These are phyloP conservation scores for Dendrobium nobile DNA, from an alignment of 106 monocot genomes.

Conservation along the genomic window DNA sequence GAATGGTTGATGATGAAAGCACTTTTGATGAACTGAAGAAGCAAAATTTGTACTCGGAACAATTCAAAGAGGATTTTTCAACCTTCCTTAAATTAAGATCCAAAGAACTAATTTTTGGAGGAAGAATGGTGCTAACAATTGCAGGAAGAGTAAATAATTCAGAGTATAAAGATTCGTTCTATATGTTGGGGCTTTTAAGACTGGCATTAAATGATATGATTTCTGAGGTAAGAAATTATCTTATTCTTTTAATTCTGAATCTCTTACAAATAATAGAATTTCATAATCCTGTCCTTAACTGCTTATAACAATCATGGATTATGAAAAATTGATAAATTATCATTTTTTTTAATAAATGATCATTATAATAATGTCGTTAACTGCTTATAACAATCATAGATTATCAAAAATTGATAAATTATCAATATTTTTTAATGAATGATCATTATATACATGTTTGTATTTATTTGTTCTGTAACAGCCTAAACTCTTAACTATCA, in stretches of 20 bases:
- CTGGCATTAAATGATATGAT: background rate
- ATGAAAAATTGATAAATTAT: no score
- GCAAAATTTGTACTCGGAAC: background rate
- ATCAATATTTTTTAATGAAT: no score
- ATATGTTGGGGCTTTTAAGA: background rate
- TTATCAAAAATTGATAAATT: no score
- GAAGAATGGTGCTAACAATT: background rate
- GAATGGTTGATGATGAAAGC: background rate
- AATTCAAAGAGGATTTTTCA: background rate
- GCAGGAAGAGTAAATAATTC: background rate
- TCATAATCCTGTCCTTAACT: no score
- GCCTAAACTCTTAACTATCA: no score
- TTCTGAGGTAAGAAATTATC: background rate
- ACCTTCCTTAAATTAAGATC: background rate
- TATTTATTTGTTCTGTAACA: no score
- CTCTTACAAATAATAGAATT: no score
- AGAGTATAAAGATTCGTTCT: background rate
- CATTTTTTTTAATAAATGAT: no score
- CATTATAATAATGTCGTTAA: no score
- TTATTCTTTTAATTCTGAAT: background rate
- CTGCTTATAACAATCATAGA: no score
- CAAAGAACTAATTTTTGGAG: slow-evolving; percentile 1
- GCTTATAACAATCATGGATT: no score
- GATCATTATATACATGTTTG: no score
- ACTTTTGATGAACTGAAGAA: background rate